Percentiles rank a stretch among this genome's conserved stretches.
phyloP scores from a whole-genome alignment of 345 rosid species.

The Moricandia arvensis region DNA sequence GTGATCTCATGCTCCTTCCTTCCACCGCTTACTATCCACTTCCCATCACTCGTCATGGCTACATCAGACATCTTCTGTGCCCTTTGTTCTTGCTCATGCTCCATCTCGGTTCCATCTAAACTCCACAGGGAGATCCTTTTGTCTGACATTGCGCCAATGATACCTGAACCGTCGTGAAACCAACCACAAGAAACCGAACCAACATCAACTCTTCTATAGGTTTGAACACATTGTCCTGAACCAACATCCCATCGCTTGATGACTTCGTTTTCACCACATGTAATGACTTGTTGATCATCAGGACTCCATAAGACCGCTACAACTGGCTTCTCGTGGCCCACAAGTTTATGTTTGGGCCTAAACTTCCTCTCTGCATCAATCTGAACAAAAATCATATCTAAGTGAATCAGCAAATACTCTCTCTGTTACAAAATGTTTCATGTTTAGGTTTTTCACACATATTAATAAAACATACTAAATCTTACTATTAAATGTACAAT shows the following conservation, averaged over 20 bases:
- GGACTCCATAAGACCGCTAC: constrained; percentile 55
- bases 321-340: constrained; percentile 51
- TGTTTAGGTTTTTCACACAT: too few species aligned
- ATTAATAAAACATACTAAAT: too few species aligned
- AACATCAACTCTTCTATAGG: constrained; percentile 44
- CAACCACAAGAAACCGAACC: constrained; percentile 63
- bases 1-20: constrained; percentile 36
- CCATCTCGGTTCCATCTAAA: constrained; percentile 48
- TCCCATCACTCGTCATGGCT: constrained; percentile 58
- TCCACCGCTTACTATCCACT: constrained; percentile 46
- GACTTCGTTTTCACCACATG: constrained; percentile 58
- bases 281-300: constrained; percentile 52
- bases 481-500: too few species aligned
- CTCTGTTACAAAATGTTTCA: too few species aligned
- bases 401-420: not conserved
- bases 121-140: constrained; percentile 53
- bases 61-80: constrained; percentile 30
- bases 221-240: constrained; percentile 47
- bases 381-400: not conserved
- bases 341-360: constrained; percentile 41
- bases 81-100: constrained; percentile 36
- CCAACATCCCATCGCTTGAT: constrained; percentile 53
- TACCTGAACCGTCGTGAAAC: constrained; percentile 50
- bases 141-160: constrained; percentile 50
- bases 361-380: not conserved